Evolutionary conservation across 2,329 filamentous ascomycete species (phyloP).

Genomic region (Aspergillaceae sp.): DNA sequence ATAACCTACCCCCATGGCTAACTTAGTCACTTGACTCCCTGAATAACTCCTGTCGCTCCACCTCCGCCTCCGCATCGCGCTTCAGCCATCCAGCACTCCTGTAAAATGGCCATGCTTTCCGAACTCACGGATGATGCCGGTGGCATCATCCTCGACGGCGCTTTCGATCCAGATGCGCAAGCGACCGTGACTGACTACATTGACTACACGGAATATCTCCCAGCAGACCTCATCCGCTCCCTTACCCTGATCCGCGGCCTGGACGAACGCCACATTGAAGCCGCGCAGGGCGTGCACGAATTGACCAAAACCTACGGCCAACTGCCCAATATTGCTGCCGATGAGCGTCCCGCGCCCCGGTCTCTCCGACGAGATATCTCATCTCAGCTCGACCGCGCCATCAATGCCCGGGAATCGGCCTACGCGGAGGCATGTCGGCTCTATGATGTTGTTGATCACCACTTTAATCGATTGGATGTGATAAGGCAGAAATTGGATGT

Average conservation of each 20-base stretch:
- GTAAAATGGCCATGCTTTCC: slow-evolving; percentile 22
- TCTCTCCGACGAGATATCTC: slow-evolving; percentile 50
- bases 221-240: slow-evolving; percentile 55
- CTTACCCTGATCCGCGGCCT: slow-evolving; percentile 51
- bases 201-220: slow-evolving; percentile 61
- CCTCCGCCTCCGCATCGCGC: slow-evolving; percentile 8
- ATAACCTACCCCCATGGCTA: too few relatives aligned
- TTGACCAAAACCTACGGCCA: slow-evolving; percentile 37
- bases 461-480: slow-evolving; percentile 48
- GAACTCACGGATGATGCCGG: slow-evolving; percentile 35
- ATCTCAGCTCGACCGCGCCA: slow-evolving; percentile 44
- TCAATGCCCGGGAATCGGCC: slow-evolving; percentile 48
- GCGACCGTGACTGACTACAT: slow-evolving; percentile 60
- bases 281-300: slow-evolving; percentile 34
- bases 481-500: slow-evolving; percentile 56
- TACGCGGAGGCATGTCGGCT: slow-evolving; percentile 49
- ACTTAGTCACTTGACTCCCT: too few relatives aligned
- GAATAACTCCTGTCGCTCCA: slow-evolving; percentile 1
- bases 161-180: slow-evolving; percentile 55
- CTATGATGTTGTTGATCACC: slow-evolving; percentile 50
- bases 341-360: slow-evolving; percentile 44
- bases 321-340: slow-evolving; percentile 43
- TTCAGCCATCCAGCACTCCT: neutral
- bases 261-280: slow-evolving; percentile 37
- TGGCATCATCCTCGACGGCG: slow-evolving; percentile 38